Conservation (phyloP, 345 rosid genomes). For the Pistacia vera region DNA sequence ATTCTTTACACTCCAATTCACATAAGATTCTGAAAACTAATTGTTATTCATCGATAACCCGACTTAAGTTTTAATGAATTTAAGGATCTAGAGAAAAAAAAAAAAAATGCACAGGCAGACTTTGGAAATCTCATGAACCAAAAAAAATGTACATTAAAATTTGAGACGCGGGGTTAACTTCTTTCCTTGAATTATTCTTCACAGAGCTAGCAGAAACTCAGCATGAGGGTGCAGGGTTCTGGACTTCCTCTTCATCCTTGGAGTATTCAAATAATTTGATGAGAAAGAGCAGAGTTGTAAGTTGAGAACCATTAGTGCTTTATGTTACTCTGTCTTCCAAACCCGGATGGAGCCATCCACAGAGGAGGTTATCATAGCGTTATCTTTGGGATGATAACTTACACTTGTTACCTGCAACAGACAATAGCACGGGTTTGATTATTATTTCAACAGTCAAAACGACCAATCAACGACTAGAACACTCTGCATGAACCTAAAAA, state of each 20-base stretch:
- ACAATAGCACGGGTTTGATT: neutral
- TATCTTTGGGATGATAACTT: slow-evolving; percentile 88
- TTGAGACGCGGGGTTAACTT: neutral
- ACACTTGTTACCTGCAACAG: slow-evolving; percentile 83
- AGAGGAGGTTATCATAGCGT: slow-evolving; percentile 80
- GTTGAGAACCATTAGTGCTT: neutral
- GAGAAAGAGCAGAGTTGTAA: neutral
- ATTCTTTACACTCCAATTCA: too few relatives aligned
- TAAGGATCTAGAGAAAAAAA: too few relatives aligned
- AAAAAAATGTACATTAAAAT: neutral
- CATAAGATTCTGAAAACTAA: too few relatives aligned
- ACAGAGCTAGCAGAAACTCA: neutral
- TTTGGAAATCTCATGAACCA: neutral
- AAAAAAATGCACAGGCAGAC: neutral
- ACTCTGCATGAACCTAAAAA: neutral
- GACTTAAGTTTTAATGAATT: neutral
- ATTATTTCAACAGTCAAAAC: neutral
- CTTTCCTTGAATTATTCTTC: neutral
- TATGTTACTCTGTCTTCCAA: slow-evolving; percentile 59
- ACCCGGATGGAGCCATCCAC: slow-evolving; percentile 88
- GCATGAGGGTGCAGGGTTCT: neutral
- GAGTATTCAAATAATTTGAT: neutral
- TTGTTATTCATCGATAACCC: neutral
- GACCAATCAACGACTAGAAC: neutral
- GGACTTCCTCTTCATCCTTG: neutral